Base-by-base conservation (phyloP, 1,139 yeast genomes). In the Blastobotrys proliferans region DNA sequence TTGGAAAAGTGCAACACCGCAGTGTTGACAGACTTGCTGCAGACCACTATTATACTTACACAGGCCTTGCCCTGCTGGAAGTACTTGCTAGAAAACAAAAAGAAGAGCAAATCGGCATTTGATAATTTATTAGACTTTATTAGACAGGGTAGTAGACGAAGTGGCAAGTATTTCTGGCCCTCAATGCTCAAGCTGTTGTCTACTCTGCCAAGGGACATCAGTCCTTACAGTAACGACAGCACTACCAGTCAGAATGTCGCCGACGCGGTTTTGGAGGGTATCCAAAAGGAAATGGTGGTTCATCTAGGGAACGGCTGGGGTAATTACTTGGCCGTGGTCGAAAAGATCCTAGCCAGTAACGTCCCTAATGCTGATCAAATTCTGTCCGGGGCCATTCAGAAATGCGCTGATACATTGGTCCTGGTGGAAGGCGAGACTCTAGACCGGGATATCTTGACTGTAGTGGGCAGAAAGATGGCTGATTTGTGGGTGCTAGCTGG, bases 161-260 rank as follows among this genome's bases (percentile, higher is more conserved):
- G 69, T 63, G 19, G 45, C 38, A 13, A 55, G 52, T 46, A 43
- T 51, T 51, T 41, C 56, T 57, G 67, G 66, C 59, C 49, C 16
- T 57, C 46, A 14, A 48, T 45, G 47, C 47, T 51, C 44, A 54
- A 56, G 6, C 41, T 55, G 13, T 28, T 55, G 29, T 49, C 58
- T 9, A 36, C 53, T 3, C 39, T 55, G 22, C 57, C 59, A 9
- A 35, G 31, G 18, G 43, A 51, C 11, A 31, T 49, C 5, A 51
- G 54, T 22, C 58, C 58, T 3, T 54, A 53, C 32, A 36, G 43
- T 24, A 26, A 39, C 11, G 32, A 49, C 14, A 43, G 44, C 19
- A 38, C 50, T 18, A 39, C 43, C n/a, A 50, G 53, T n/a, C 45
- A 47, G 8, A 46, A 42, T 2, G 47, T 53, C 3, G 47, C 58